These are phyloP conservation scores for Leptosphaerulina australis DNA, from an alignment of 2,329 filamentous ascomycete genomes.

Conservation along the genomic window DNA sequence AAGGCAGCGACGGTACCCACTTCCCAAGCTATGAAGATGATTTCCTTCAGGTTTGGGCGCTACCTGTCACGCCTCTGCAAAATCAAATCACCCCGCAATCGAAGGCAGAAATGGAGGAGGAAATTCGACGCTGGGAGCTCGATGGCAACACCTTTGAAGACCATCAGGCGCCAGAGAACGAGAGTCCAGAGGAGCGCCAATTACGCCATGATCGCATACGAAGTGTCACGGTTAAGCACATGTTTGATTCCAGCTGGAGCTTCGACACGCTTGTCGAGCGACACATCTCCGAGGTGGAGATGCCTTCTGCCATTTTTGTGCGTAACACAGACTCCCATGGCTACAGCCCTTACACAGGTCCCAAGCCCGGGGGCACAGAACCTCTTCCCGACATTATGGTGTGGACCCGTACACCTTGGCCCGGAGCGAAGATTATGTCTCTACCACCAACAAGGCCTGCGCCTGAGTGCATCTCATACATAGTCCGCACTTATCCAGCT, in stretches of 20 bases:
- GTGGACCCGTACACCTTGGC: conserved; percentile 78
- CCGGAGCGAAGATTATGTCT: conserved; percentile 65
- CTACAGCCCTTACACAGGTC: conserved; percentile 73
- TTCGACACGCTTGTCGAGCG: conserved; percentile 72
- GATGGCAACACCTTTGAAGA: conserved; percentile 42
- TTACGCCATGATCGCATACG: conserved; percentile 58
- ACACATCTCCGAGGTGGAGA: conserved; percentile 67
- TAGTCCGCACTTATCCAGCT: conserved; percentile 75
- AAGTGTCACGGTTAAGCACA: conserved; percentile 70
- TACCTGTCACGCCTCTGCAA: conserved; percentile 62
- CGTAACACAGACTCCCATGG: conserved; percentile 66
- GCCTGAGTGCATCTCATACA: conserved; percentile 78
- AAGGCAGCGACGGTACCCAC: conserved; percentile 44
- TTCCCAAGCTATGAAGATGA: conserved; percentile 75
- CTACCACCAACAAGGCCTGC: conserved; percentile 73
- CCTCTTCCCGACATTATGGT: conserved; percentile 70
- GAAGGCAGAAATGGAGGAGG: conserved; percentile 32
- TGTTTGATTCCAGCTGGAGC: conserved; percentile 80
- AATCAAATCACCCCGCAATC: conserved; percentile 13
- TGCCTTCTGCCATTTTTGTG: conserved; percentile 74
- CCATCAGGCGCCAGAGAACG: conserved; percentile 34
- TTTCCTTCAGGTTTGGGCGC: conserved; percentile 82
- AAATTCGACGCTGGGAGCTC: conserved; percentile 29
- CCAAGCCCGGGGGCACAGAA: conserved; percentile 60
- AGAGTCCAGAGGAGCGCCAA: conserved; percentile 45